Evolutionary conservation across 192 early-diverging fungal species (phyloP).

Genomic region (Coemansia sp.): DNA sequence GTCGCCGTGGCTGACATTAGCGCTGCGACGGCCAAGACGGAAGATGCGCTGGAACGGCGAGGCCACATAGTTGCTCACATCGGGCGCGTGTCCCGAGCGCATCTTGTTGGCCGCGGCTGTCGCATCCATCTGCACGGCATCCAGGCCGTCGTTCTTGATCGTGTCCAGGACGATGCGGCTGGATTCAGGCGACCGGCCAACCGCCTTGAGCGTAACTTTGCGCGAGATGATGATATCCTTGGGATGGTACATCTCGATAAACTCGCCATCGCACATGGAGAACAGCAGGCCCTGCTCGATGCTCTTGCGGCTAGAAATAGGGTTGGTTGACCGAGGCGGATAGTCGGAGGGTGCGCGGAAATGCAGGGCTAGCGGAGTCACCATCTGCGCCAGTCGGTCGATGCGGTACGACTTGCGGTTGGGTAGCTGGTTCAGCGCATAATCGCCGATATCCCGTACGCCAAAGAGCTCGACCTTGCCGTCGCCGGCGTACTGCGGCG

Average conservation of each 20-base stretch:
- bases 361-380: conserved; percentile 54
- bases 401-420: conserved; percentile 56
- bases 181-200: conserved; percentile 55
- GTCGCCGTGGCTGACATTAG: background rate
- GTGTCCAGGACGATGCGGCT: conserved; percentile 60
- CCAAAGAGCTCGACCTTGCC: conserved; percentile 65
- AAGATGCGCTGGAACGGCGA: conserved; percentile 52
- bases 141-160: conserved; percentile 48
- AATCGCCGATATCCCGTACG: conserved; percentile 60
- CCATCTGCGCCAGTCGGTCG: conserved; percentile 66
- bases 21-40: conserved; percentile 17
- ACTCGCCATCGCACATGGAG: conserved; percentile 78
- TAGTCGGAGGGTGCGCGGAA: conserved; percentile 55
- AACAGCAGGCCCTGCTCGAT: conserved; percentile 56
- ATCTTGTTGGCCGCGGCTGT: conserved; percentile 43
- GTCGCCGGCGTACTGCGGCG: conserved; percentile 66
- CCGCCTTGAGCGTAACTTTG: conserved; percentile 64
- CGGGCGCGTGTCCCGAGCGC: conserved; percentile 14
- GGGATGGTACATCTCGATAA: conserved; percentile 64
- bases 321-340: conserved; percentile 28
- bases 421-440: conserved; percentile 62
- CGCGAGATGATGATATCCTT: conserved; percentile 59
- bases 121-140: conserved; percentile 52
- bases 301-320: conserved; percentile 28
- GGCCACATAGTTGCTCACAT: conserved; percentile 41